Conservation (phyloP, 306 rosid species). For the Cicer judaicum region DNA sequence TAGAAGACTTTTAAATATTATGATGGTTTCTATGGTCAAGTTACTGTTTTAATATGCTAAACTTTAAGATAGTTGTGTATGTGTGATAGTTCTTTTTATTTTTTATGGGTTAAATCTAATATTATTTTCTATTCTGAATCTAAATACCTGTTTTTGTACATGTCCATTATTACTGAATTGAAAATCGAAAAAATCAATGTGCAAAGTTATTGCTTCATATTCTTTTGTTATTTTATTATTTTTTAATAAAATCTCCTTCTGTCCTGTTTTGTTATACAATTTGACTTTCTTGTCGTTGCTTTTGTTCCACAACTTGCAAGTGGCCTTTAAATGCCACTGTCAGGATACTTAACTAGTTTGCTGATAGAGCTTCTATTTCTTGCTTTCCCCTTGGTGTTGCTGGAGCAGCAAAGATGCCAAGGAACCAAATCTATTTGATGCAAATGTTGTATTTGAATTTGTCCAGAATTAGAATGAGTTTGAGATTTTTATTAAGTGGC, state of each 20-base stretch:
- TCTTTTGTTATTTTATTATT: background rate
- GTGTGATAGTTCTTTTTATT: background rate
- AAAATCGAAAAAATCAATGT: background rate
- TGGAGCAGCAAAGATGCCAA: constrained; percentile 6
- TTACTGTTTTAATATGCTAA: background rate
- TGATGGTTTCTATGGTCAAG: constrained; percentile 20
- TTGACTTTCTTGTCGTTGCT: background rate
- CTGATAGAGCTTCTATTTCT: constrained; percentile 10
- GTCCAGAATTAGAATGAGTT: background rate
- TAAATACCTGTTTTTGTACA: constrained; percentile 6
- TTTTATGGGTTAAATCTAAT: constrained; percentile 8
- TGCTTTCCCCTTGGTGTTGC: background rate
- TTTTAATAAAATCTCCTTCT: background rate
- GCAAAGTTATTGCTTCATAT: constrained; percentile 13
- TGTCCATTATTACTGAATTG: background rate
- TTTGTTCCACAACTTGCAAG: background rate
- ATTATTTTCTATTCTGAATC: background rate
- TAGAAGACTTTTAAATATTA: constrained; percentile 20
- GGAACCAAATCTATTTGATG: constrained; percentile 3
- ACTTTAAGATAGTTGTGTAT: background rate
- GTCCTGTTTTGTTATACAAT: background rate
- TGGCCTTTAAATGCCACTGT: background rate
- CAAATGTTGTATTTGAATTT: background rate
- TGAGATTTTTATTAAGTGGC: constrained; percentile 7
- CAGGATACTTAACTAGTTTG: constrained; percentile 4